phyloP scores from a whole-genome alignment of 176 grass and related monocot genomes.

The Phoenix dactylifera region DNA sequence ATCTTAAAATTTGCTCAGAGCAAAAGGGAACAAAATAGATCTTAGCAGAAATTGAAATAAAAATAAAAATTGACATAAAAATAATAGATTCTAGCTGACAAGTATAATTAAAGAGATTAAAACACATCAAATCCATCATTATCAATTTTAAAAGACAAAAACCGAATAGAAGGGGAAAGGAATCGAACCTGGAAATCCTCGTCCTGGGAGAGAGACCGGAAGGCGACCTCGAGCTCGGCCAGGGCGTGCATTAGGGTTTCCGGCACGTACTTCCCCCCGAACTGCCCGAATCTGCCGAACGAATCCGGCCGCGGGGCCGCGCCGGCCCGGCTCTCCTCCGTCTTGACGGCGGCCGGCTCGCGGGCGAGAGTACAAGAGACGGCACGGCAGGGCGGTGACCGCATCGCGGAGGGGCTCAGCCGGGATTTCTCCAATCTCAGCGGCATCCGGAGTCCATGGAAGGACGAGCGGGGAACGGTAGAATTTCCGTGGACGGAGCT shows the following conservation, averaged over 20 bases:
- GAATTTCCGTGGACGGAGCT: conserved; percentile 30
- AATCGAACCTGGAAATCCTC: conserved; percentile 58
- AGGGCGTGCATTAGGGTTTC: conserved; percentile 95
- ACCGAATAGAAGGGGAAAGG: not conserved
- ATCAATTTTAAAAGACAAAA: not conserved
- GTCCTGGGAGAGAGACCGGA: conserved; percentile 57
- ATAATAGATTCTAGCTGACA: too few relatives aligned
- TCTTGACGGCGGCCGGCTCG: conserved; percentile 4
- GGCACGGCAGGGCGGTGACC: conserved; percentile 23
- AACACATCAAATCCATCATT: too few relatives aligned
- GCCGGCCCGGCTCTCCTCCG: not conserved
- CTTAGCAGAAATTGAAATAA: too few relatives aligned
- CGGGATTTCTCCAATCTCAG: not conserved
- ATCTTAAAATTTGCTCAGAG: too few relatives aligned
- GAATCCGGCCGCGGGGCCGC: conserved; percentile 40
- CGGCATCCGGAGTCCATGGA: not conserved
- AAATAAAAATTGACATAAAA: too few relatives aligned
- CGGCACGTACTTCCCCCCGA: conserved; percentile 93
- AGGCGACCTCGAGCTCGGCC: conserved; percentile 68
- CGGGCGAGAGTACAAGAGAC: conserved; percentile 14
- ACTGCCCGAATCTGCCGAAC: conserved; percentile 72
- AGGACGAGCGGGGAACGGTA: conserved; percentile 14
- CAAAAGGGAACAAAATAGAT: too few relatives aligned
- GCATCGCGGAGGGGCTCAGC: conserved; percentile 17
- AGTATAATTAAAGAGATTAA: too few relatives aligned